Conservation (phyloP, 2,329 filamentous ascomycete genomes). For the Penicillium verrucosum region DNA sequence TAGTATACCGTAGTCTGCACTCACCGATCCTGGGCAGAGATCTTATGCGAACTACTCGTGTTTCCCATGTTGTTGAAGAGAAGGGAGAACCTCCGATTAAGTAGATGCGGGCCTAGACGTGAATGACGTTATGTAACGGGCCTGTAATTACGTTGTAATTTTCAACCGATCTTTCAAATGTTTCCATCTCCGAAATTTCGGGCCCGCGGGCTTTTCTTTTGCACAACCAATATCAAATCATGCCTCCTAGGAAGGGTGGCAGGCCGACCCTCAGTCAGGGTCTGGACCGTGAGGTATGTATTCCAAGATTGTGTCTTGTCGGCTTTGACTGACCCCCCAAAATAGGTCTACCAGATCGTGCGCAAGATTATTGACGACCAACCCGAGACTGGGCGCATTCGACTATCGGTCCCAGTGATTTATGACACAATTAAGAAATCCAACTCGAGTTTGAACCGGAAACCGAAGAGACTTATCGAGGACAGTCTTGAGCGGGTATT, state of each 20-base stretch:
- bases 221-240: constrained; percentile 20
- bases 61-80: constrained; percentile 57
- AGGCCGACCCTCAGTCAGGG: constrained; percentile 52
- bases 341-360: constrained; percentile 70
- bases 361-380: constrained; percentile 70
- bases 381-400: constrained; percentile 47
- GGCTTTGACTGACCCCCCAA: not conserved
- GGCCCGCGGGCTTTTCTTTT: constrained; percentile 18
- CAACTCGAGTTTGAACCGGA: constrained; percentile 80
- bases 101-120: not conserved
- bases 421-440: constrained; percentile 80
- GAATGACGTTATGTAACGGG: constrained; percentile 20
- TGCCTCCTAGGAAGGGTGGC: constrained; percentile 40
- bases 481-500: constrained; percentile 82
- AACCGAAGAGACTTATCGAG: constrained; percentile 77
- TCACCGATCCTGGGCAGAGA: constrained; percentile 82
- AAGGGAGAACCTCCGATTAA: not conserved
- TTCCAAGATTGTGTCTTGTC: constrained; percentile 8
- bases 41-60: constrained; percentile 60
- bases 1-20: constrained; percentile 24
- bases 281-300: constrained; percentile 61
- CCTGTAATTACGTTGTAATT: constrained; percentile 18
- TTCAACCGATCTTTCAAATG: constrained; percentile 17
- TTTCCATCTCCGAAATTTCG: constrained; percentile 10
- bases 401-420: constrained; percentile 59